These are phyloP conservation scores for Penicillium sp. DNA, from an alignment of 2,329 filamentous ascomycete genomes.

Conservation along the genomic window DNA sequence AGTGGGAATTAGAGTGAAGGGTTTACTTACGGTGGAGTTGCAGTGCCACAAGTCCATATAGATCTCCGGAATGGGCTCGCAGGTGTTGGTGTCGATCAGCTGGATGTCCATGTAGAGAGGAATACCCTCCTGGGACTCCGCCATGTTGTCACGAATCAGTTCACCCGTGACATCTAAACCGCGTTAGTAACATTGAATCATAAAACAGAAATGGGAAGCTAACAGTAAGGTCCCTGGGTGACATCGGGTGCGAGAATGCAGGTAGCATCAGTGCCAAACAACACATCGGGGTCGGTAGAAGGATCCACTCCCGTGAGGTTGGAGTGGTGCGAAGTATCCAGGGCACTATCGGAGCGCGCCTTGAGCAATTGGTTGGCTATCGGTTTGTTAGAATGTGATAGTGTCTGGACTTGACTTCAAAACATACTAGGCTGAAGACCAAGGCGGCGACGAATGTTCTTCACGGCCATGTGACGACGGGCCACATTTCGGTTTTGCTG, in stretches of 20 bases:
- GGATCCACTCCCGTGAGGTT: constrained; percentile 27
- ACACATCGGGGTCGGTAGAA: constrained; percentile 24
- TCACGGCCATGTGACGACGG: constrained; percentile 46
- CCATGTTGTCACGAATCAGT: constrained; percentile 40
- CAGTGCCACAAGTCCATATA: constrained; percentile 45
- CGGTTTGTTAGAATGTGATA: neutral
- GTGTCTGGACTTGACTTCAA: no score
- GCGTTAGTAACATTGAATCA: neutral
- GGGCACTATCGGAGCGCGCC: constrained; percentile 36
- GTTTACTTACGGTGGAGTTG: constrained; percentile 37
- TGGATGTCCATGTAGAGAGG: constrained; percentile 46
- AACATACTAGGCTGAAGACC: constrained; percentile 31
- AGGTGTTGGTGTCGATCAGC: constrained; percentile 43
- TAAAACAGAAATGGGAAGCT: neutral
- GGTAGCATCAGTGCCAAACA: constrained; percentile 37
- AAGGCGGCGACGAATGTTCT: constrained; percentile 46
- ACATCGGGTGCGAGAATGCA: constrained; percentile 56
- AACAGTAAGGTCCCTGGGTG: constrained; percentile 56
- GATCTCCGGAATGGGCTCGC: constrained; percentile 40
- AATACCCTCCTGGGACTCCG: constrained; percentile 38
- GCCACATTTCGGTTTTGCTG: constrained; percentile 46
- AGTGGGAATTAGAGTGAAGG: no score
- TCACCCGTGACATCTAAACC: constrained; percentile 38
- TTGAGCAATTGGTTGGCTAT: constrained; percentile 24
- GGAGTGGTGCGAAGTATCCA: constrained; percentile 44